Base-by-base conservation (phyloP, 1,139 yeast genomes). In the Meyerozyma athensensis region DNA sequence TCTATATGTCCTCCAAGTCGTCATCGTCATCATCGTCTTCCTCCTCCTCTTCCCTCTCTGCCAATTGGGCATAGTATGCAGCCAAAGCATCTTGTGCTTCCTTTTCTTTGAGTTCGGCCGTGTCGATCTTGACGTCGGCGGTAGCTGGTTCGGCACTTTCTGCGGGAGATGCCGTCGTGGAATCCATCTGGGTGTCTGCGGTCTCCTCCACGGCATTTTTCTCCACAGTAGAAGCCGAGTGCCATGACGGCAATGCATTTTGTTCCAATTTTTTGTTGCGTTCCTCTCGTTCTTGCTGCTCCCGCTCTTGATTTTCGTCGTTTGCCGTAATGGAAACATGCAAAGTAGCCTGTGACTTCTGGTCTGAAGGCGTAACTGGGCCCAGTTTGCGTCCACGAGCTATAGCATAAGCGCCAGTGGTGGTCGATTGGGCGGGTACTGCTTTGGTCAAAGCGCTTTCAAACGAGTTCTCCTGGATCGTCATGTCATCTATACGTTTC, bases 201-300 rank as follows among this genome's bases (percentile, higher is more conserved):
- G 53, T 50, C 6, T 44, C 51, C 7, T 55, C 53, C 14, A 41
- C 43, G 7, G 47, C 32, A 43, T 74, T 79, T 42, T 59, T 61
- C 32, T 95, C 96, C 45, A 92, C 94, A 1, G 98, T 89, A 52
- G 94, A 81, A 48, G 82, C 82, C 47, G 84, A 77, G 58, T 92
- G 96, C 99, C 99, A 92, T 18, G 95, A 81, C 8, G 99, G 98
- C 49, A 92, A 71, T 2, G 96, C 97, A 57, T 94, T 92, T 59
- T 90, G 96, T 55, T 86, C 85, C 56, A 90, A 76, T 58, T 83
- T 86, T 47, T 68, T 74, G 46, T 73, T 81, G 78, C 70, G 80
- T 74, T 72, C 77, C 50, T 82, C 90, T 54, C 77, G 74, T 48
- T 77, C 85, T 56, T 72, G 74, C 48, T 77, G 72, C 53, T 81